Evolutionary conservation across 495 filamentous ascomycete genomes (phyloP).

Genomic region (Hyaloscypha bicolor): DNA sequence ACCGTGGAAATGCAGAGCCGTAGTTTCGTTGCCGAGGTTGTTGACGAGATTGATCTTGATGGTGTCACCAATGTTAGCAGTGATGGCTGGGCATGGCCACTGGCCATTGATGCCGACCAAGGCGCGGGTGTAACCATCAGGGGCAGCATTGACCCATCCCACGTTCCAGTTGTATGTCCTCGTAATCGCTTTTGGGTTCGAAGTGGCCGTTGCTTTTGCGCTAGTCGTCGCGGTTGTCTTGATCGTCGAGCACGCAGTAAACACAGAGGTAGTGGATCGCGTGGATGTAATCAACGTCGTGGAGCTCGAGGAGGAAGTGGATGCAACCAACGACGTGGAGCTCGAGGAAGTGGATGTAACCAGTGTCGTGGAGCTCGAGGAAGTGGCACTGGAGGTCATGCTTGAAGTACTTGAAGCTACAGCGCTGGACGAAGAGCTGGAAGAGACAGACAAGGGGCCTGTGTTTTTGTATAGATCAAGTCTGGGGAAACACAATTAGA

Average conservation of each 20-base stretch:
- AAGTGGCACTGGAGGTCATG: neutral
- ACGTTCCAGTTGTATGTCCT: conserved; percentile 60
- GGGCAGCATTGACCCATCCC: conserved; percentile 70
- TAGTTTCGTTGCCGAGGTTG: conserved; percentile 69
- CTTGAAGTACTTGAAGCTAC: neutral
- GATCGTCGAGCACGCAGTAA: conserved; percentile 3
- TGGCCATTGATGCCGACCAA: conserved; percentile 77
- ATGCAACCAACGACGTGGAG: too few relatives aligned
- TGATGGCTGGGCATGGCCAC: conserved; percentile 72
- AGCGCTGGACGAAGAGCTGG: neutral
- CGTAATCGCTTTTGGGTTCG: neutral
- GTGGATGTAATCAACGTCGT: conserved; percentile 5
- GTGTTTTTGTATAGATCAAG: conserved; percentile 16
- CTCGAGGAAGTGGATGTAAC: conserved; percentile 4
- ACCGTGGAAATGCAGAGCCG: conserved; percentile 80
- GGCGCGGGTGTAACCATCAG: conserved; percentile 69
- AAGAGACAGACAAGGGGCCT: neutral
- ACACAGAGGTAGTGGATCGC: neutral
- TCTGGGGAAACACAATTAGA: neutral
- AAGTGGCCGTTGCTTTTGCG: neutral
- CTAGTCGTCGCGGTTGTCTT: neutral
- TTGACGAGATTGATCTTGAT: conserved; percentile 73
- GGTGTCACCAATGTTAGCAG: conserved; percentile 57
- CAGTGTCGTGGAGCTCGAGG: neutral
- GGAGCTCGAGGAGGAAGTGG: conserved; percentile 1